These are phyloP conservation scores for Macrophomina phaseolina DNA, from an alignment of 2,329 filamentous ascomycete genomes.

Conservation along the genomic window DNA sequence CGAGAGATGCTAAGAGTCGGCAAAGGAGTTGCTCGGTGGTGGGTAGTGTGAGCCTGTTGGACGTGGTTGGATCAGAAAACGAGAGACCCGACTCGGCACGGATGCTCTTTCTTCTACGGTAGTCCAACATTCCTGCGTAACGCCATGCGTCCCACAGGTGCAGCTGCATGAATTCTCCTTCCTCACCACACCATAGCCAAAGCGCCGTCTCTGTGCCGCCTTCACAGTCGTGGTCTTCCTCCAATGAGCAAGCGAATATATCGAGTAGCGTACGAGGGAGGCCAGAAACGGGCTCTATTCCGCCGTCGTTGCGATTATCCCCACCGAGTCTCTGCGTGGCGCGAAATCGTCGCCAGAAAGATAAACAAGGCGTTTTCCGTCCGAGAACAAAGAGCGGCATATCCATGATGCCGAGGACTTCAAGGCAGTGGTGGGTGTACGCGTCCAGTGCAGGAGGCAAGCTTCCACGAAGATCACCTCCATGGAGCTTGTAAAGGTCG, in stretches of 20 bases:
- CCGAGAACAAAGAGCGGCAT: background rate
- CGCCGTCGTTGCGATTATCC: background rate
- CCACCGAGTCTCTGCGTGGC: background rate
- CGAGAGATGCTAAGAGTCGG: background rate
- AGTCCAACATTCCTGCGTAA: background rate
- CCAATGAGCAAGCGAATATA: background rate
- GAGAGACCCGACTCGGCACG: too few relatives aligned
- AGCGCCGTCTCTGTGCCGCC: background rate
- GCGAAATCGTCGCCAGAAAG: background rate
- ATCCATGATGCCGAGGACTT: background rate
- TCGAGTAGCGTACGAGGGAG: background rate
- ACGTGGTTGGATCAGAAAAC: too few relatives aligned
- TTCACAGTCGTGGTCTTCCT: background rate
- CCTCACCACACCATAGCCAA: background rate
- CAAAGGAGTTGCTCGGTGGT: background rate
- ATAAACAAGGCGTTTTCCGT: background rate
- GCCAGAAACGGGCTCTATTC: background rate
- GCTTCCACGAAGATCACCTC: background rate
- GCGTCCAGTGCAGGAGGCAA: background rate
- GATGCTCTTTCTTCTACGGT: background rate
- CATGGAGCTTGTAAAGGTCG: background rate
- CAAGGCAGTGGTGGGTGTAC: background rate
- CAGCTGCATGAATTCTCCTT: background rate
- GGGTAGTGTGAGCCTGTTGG: background rate
- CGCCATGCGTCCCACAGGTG: slow-evolving; percentile 1